Base-by-base conservation (phyloP, 2,329 filamentous ascomycete genomes). In the Leptographium procerum region DNA sequence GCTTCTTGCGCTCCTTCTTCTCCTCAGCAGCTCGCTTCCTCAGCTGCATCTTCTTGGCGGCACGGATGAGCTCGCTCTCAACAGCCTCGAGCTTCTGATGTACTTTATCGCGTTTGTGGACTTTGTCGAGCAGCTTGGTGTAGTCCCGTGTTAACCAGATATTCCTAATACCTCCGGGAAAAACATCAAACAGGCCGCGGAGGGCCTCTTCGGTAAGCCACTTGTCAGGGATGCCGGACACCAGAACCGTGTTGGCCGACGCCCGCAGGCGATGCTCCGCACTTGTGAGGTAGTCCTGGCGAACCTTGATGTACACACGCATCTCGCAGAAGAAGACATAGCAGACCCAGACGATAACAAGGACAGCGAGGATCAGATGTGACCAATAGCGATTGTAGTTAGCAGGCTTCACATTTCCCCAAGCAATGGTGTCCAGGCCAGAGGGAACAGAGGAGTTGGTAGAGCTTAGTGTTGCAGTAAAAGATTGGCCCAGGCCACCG, bases 61-160 rank as follows among this genome's bases (percentile, higher is more conserved):
- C 78, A 60, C 85, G 86, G 64, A 99, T 88, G 47, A 99, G 75
- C 26, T 89, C 84, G 0, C 90, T 96, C 71, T 97, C 87, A 1
- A 92, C 92, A 10, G 73, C 72, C 68, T 99, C 94, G 0, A 99
- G 80, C 58, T 77, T 75, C 48, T 78, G 70, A 52, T 92, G 90
- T 16, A 96, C 75, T 10, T 80, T 73, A 61, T 91, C 83, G 51
- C 94, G 82, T 62, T 83, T 75, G 54, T 88, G 81, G 52, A 97
- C 87, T 69, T 97, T 97, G 61, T 91, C 87, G 52, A 89, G 80
- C 13, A 99, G 79, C 10, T 86, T 80, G 50, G 91, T 89, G 64
- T 90, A 86, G 68, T 99, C 89, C 61, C 92, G 83, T 60, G 96
- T 99, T 65, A 99, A 85, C 91, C 92, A 99, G 52, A 99, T 88